Evolutionary conservation across 495 filamentous ascomycete genomes (phyloP), one percentile per base, ranked within the genome.

Genomic region (Baudoinia panamericana): DNA sequence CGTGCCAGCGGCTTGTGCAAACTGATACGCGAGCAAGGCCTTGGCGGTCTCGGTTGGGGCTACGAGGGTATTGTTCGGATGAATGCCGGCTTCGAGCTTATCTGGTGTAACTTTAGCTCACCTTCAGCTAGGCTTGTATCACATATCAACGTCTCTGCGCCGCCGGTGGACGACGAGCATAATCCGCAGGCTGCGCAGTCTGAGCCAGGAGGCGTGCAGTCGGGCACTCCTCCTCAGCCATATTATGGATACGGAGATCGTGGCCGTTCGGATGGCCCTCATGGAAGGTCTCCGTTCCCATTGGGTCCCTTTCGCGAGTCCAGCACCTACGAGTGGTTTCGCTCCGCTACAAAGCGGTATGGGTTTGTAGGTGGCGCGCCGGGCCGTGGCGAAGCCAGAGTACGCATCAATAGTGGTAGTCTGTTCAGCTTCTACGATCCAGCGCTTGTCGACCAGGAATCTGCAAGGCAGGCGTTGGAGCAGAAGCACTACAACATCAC

Each of bases 61-160:
- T 58, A 56, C 43, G 62, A 68, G 34, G 64, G 62, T 9, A 55
- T 68, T 31, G 59, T 68, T 25, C 51, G 63, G 42, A 68, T 68
- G 64, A 63, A 66, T 46, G 55, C 64, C 8, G 64, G 63, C 11
- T 68, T 66, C 38, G 63, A 66, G 51, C 43, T 63, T 40, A 60
- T 66, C 19, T 63, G 60, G 58, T 68, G 64, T 41, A 57, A 66
- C 43, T 66, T 65, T 29, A 48, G 31, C 17, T 47, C 39, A 27
- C 49, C 52, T 9, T 59, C 56, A 7, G 31, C 61, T 19, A 45
- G 55, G 29, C 39, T 64, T 39, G 49, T 64, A 15, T 60, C 55
- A 11, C 54, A 57, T 24, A 25, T 64, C 25, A 64, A 63, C 45
- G 53, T 62, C n/a, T 64, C 61, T 10, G 56, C 51, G 4, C 62